Conservation (phyloP, 768 basidiomycete genomes). For the Termitomyces sp. region DNA sequence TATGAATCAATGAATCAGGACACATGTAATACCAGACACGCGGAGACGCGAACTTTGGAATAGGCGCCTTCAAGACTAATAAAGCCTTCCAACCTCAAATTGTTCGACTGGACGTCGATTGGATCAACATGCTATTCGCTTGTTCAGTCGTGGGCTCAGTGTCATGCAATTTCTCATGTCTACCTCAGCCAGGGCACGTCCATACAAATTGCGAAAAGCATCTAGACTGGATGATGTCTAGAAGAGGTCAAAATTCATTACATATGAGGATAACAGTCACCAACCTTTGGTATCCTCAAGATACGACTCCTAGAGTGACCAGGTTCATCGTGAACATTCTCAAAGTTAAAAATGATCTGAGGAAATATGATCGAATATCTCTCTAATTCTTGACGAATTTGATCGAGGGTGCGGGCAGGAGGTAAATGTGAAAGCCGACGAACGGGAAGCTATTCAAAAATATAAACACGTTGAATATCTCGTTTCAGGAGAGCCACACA, state of each 20-base stretch:
- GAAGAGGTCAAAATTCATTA: background rate
- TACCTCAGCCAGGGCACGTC: conserved; percentile 67
- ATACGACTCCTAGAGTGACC: conserved; percentile 36
- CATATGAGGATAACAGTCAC: background rate
- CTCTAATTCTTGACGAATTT: conserved; percentile 69
- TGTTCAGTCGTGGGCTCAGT: background rate
- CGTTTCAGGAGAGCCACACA: conserved; percentile 26
- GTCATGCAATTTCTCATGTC: conserved; percentile 9
- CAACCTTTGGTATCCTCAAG: conserved; percentile 64
- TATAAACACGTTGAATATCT: background rate
- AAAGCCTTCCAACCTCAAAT: conserved; percentile 69
- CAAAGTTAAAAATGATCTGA: conserved; percentile 60
- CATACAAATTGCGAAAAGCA: conserved; percentile 71
- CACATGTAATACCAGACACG: conserved; percentile 1
- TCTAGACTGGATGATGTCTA: conserved; percentile 62
- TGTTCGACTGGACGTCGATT: conserved; percentile 42
- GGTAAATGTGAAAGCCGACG: conserved; percentile 68
- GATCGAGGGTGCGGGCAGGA: conserved; percentile 52
- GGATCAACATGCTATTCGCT: conserved; percentile 61
- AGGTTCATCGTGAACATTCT: conserved; percentile 40
- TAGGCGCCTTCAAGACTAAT: conserved; percentile 72
- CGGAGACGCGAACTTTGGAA: conserved; percentile 50
- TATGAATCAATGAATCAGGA: conserved; percentile 10
- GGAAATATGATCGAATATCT: conserved; percentile 69
- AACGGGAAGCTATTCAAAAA: conserved; percentile 62